Evolutionary conservation across 768 basidiomycete species (phyloP).

Genomic region (Suillus americanus): DNA sequence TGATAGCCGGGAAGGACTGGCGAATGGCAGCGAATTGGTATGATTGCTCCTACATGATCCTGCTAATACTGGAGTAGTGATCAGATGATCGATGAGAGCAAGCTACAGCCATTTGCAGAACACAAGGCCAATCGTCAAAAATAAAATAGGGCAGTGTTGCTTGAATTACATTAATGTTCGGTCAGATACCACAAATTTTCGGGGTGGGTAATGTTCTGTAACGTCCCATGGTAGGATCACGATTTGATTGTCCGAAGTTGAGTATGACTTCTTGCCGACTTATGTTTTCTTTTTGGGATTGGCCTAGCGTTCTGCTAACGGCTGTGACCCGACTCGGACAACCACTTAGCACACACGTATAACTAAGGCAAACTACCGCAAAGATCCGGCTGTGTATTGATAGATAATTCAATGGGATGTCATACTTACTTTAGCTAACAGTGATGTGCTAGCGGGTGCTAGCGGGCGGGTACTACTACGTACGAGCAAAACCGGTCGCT

Average conservation of each 20-base stretch:
- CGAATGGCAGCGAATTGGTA: neutral
- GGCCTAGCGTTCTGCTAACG: neutral
- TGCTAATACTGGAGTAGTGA: neutral
- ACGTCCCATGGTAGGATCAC: no score
- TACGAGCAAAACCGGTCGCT: neutral
- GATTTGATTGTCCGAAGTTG: no score
- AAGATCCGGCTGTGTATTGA: neutral
- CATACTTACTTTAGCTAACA: neutral
- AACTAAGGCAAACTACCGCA: neutral
- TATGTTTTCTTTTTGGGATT: neutral
- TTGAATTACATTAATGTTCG: no score
- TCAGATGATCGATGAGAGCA: neutral
- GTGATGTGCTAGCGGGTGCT: neutral
- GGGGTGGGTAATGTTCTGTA: no score
- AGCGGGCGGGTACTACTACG: neutral
- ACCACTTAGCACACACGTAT: neutral
- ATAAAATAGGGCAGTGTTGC: no score
- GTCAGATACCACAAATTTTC: no score
- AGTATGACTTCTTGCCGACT: no score
- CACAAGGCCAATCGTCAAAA: no score
- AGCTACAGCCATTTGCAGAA: no score
- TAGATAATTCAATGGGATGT: neutral
- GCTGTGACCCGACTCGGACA: neutral
- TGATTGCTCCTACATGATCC: neutral
- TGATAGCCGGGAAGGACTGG: neutral